A percentile compares a stretch with the other conserved stretches of the same genome.
Evolutionary conservation across 306 rosid genomes (phyloP).

Genomic region (Crotalaria pallida): DNA sequence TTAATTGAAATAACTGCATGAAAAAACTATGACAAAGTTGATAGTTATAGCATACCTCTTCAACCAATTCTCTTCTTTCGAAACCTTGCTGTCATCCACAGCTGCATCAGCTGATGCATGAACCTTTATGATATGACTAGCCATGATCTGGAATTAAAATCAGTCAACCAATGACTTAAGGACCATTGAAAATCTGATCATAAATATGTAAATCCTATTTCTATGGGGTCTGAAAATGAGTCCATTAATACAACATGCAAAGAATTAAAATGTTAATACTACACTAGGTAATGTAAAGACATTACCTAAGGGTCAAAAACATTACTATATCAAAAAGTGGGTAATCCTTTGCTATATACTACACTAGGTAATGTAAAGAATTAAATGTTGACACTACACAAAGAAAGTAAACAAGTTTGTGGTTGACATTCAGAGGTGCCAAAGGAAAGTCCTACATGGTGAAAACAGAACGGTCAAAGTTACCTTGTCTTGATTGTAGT

Average conservation of each 20-base stretch:
- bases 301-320: no score
- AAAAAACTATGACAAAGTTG: neutral
- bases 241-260: neutral
- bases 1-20: slow-evolving; percentile 6
- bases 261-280: no score
- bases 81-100: slow-evolving; percentile 45
- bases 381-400: neutral
- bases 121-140: slow-evolving; percentile 83
- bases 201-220: slow-evolving; percentile 12
- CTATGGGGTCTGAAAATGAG: neutral
- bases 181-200: neutral
- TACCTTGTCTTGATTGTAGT: slow-evolving; percentile 96
- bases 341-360: neutral
- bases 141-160: slow-evolving; percentile 62
- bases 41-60: slow-evolving; percentile 56
- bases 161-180: slow-evolving; percentile 16
- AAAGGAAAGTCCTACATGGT: neutral
- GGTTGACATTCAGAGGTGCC: neutral
- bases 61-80: slow-evolving; percentile 89
- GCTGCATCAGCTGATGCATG: slow-evolving; percentile 73
- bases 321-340: neutral
- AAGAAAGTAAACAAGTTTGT: neutral
- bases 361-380: neutral
- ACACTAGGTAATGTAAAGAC: no score
- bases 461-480: slow-evolving; percentile 12